Base-by-base conservation (phyloP, 805 yeast genomes). In the Kodamaea jinghongensis region DNA sequence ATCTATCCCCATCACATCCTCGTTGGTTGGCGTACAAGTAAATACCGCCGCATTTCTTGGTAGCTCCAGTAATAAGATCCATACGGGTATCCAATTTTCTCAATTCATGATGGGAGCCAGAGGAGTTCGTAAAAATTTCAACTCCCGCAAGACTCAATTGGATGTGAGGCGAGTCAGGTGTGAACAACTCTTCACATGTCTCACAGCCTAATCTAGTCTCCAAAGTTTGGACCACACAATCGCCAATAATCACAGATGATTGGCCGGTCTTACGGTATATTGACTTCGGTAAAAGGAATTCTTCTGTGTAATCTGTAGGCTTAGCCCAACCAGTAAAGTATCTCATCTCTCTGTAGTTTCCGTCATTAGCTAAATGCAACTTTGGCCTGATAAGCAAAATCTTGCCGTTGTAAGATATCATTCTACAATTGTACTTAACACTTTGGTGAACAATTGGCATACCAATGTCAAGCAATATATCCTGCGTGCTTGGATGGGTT, bases 1-100 rank as follows among this genome's bases (percentile, higher is more conserved):
- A 66, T 43, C 99, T 74, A 58, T 95, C 99, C 51, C 99, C 99
- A 60, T 93, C 99, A 61, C 99, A 93, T 2, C 99, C 99, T 49
- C 85, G 81, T 65, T 95, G 99, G 63, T 93, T 93, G 12, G 98
- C 78, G 54, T 93, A 93, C 35, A 93, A 67, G 53, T 93, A 93
- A 17, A 93, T 79, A 26, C 99, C 99, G 38, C 99, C 99, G 58
- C 97, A 90, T 63, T 93, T 89, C 39, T 87, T 77, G 2, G 98
- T 90, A 1, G 99, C 98, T 56, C 87, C 96, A 11, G 81, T 77
- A 50, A 93, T 93, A 55, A 93, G 72, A 42, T 83, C 77, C 68
- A 93, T 70, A 53, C 99, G 76, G 5, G 87, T 81, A 64, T 91
- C 79, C 48, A 95, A 73, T 58, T 93, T 93, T 46, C 99, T 73